These are phyloP conservation scores for Tubosaeta sp. DNA, from an alignment of 768 basidiomycete species.

Conservation along the genomic window DNA sequence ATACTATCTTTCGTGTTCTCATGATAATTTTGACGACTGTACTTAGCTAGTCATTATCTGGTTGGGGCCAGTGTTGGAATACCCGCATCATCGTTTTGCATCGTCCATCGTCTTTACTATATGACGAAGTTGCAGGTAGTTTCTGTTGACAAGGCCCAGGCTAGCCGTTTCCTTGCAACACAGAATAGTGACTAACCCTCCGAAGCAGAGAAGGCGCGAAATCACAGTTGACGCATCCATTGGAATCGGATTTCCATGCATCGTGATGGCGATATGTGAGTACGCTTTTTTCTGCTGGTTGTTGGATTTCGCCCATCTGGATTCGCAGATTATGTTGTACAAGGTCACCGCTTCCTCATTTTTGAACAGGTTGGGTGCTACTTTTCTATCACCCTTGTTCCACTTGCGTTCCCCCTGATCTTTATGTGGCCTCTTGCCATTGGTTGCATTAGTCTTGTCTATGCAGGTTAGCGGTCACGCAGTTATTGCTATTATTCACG, in stretches of 20 bases:
- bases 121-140: constrained; percentile 31
- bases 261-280: constrained; percentile 32
- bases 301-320: not conserved
- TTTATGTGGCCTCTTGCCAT: constrained; percentile 15
- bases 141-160: constrained; percentile 20
- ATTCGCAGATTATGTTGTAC: constrained; percentile 26
- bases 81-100: constrained; percentile 53
- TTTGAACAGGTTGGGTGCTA: constrained; percentile 27
- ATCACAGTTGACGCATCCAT: constrained; percentile 39
- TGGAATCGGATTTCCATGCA: constrained; percentile 34
- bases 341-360: constrained; percentile 22
- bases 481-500: not conserved
- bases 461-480: constrained; percentile 15
- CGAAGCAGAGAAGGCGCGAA: constrained; percentile 41
- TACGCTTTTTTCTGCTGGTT: not conserved
- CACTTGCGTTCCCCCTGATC: constrained; percentile 12
- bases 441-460: constrained; percentile 18
- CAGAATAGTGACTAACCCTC: not conserved
- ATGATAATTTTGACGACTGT: not conserved
- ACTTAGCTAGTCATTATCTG: constrained; percentile 41
- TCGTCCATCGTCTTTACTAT: constrained; percentile 61
- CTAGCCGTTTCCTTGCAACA: constrained; percentile 1
- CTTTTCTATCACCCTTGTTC: constrained; percentile 1
- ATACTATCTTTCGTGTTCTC: not conserved
- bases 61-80: constrained; percentile 43